Percentiles rank a stretch among this genome's conserved stretches.
phyloP scores from a whole-genome alignment of 1,284 basidiomycete species.

The Sporisorium graminicola region DNA sequence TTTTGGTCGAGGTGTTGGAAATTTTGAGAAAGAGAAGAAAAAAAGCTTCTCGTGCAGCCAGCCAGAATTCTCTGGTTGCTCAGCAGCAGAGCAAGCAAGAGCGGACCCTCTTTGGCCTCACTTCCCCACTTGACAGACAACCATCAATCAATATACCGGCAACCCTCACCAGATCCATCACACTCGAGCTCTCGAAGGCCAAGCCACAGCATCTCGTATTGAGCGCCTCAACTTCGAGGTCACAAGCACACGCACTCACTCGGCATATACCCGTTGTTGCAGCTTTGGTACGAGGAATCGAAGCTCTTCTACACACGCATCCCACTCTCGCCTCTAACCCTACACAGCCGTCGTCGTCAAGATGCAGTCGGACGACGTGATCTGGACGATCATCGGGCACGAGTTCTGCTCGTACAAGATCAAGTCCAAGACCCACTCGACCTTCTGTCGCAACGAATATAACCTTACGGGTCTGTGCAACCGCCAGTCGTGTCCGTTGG shows the following conservation, averaged over 20 bases:
- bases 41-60: slow-evolving; percentile 3
- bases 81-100: no score
- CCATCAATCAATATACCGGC: background rate
- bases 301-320: no score
- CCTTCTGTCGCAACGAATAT: slow-evolving; percentile 98
- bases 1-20: slow-evolving; percentile 11
- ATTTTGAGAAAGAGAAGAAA: slow-evolving; percentile 10
- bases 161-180: background rate
- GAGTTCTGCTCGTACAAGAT: slow-evolving; percentile 69
- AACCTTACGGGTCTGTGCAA: slow-evolving; percentile 98
- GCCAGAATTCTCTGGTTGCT: background rate
- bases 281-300: no score
- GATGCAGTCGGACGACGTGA: slow-evolving; percentile 69
- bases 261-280: no score
- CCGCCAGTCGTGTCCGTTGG: slow-evolving; percentile 94
- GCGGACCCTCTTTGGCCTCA: background rate
- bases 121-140: background rate
- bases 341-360: background rate
- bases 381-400: slow-evolving; percentile 68
- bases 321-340: no score
- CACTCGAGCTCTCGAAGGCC: background rate
- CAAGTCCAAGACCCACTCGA: slow-evolving; percentile 71
- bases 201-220: background rate
- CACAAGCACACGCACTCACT: no score
- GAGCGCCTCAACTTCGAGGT: no score